Conservation (phyloP, 148 eudicot species). For the Drosera capensis region DNA sequence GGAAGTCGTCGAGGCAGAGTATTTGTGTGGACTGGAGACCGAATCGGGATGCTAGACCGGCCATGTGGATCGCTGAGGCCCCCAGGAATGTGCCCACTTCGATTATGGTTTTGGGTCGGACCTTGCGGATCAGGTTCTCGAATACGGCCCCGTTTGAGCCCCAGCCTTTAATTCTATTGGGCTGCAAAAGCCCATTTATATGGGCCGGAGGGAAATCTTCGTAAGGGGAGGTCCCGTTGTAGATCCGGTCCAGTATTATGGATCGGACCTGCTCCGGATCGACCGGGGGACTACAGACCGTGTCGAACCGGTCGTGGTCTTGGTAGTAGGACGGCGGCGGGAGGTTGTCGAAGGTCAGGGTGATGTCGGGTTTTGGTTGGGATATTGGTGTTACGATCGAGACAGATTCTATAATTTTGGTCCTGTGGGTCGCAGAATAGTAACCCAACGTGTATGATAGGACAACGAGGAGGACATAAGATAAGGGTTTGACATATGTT, state of each 20-base stretch:
- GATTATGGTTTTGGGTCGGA: slow-evolving; percentile 34
- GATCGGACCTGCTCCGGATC: slow-evolving; percentile 19
- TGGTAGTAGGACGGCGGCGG: slow-evolving; percentile 13
- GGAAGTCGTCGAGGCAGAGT: slow-evolving; percentile 60
- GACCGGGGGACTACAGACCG: slow-evolving; percentile 21
- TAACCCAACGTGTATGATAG: slow-evolving; percentile 30
- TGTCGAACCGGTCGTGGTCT: slow-evolving; percentile 28
- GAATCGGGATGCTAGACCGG: slow-evolving; percentile 22
- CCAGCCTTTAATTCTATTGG: slow-evolving; percentile 42
- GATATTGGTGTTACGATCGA: slow-evolving; percentile 3
- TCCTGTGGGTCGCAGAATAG: slow-evolving; percentile 12
- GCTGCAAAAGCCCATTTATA: slow-evolving; percentile 16
- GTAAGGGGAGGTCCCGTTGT: slow-evolving; percentile 47
- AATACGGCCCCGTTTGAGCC: slow-evolving; percentile 62
- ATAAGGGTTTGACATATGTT: slow-evolving; percentile 7
- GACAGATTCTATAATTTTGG: background rate
- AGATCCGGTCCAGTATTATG: slow-evolving; percentile 24
- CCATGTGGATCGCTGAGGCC: slow-evolving; percentile 77
- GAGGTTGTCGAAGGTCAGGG: background rate
- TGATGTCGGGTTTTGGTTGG: slow-evolving; percentile 1
- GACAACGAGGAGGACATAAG: slow-evolving; percentile 15
- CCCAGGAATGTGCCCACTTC: slow-evolving; percentile 68
- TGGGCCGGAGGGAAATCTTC: slow-evolving; percentile 42
- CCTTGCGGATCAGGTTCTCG: slow-evolving; percentile 30
- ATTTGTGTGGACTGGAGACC: slow-evolving; percentile 51